Percentiles rank a stretch among this genome's conserved stretches.
phyloP scores from a whole-genome alignment of 1,139 yeast species.

The Trichomonascaceae sp. region DNA sequence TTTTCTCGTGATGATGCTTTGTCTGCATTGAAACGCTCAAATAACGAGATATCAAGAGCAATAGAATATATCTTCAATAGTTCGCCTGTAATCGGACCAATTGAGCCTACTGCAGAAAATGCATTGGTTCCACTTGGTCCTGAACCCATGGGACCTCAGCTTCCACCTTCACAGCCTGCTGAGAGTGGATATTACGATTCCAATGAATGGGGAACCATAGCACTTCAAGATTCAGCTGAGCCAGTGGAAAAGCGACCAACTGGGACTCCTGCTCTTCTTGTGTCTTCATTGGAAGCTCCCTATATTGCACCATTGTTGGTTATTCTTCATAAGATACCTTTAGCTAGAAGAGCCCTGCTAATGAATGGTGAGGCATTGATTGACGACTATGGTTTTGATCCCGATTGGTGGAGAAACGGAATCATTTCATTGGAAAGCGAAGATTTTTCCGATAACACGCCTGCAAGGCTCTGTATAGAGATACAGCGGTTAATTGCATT shows the following conservation, averaged over 20 bases:
- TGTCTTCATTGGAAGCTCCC: slow-evolving; percentile 34
- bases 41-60: slow-evolving; percentile 50
- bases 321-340: slow-evolving; percentile 40
- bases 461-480: slow-evolving; percentile 31
- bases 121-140: neutral
- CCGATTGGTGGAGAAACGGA: slow-evolving; percentile 43
- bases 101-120: neutral
- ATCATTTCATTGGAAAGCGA: slow-evolving; percentile 19
- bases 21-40: slow-evolving; percentile 32
- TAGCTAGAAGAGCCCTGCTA: slow-evolving; percentile 34
- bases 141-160: neutral
- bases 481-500: slow-evolving; percentile 42
- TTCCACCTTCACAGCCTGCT: neutral
- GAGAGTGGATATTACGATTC: slow-evolving; percentile 21
- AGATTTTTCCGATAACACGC: slow-evolving; percentile 13
- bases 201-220: slow-evolving; percentile 22
- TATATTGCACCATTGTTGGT: slow-evolving; percentile 40
- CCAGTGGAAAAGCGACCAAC: slow-evolving; percentile 9
- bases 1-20: slow-evolving; percentile 40
- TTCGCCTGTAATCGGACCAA: slow-evolving; percentile 2
- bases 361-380: slow-evolving; percentile 29
- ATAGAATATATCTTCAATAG: slow-evolving; percentile 46
- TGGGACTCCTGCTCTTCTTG: slow-evolving; percentile 31
- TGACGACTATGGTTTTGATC: slow-evolving; percentile 35
- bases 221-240: slow-evolving; percentile 5